Base-by-base conservation (phyloP, 2,329 filamentous ascomycete species). In the Bipolaris sorokiniana region DNA sequence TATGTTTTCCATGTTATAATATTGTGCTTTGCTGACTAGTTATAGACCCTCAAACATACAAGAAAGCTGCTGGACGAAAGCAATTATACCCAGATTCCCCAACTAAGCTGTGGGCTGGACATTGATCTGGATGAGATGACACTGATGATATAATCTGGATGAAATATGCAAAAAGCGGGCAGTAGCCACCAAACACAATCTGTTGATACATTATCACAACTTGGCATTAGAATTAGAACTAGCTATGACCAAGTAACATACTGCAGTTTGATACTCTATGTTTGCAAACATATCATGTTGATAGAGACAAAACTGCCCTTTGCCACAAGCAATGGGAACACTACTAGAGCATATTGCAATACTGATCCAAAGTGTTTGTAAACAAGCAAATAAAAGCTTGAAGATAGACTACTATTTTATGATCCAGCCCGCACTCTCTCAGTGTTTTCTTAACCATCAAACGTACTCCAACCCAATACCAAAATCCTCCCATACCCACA, bases 21-120 rank as follows among this genome's bases (percentile, higher is more conserved):
- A 3, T 3, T 16, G 20, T 7, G 11, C 2, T 7, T 20, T 37
- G 38, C 57, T 60, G 28, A 60, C 42, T 11, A 1, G 0, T 3
- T 5, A 4, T 42, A 78, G 73, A 72, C 72, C 0, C 54, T 81
- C 51, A 74, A 79, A 56, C 68, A 75, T 38, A 81, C 77, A 11
- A 64, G 77, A 33, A 58, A 73, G 42, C 55, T 78, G 15, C 62
- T 81, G 42, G 70, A 75, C 54, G 63, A 76, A 53, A 73, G 72
- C 10, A 72, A 77, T 22, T 81, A 81, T 58, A 67, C 71, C 10
- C 79, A 81, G 62, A 70, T 81, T 4, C 79, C 79, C 11, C 79
- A 81, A 57, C 58, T 81, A 53, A 78, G 75, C 47, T 75, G 75
- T 10, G 79, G 78, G 0, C 58, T 76, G 18, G 73, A 80, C 42